Conservation (phyloP, 2,329 filamentous ascomycete genomes). For the Penicillium decumbens region DNA sequence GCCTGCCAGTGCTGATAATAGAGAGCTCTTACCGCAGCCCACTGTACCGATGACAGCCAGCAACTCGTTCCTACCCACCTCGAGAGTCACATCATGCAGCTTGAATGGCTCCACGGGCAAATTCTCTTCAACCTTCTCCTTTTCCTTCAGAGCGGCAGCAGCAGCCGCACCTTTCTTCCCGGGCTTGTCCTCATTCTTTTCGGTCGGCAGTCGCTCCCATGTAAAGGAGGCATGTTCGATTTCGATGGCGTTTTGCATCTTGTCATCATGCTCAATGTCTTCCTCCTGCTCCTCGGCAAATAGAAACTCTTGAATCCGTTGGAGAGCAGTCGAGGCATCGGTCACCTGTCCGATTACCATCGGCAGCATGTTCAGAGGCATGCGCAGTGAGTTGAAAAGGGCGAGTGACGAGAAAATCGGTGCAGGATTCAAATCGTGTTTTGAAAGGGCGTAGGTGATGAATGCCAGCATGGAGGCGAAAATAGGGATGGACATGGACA, state of each 20-base stretch:
- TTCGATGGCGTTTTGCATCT: constrained; percentile 58
- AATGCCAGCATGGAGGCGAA: constrained; percentile 95
- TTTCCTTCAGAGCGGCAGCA: constrained; percentile 15
- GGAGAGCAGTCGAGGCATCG: constrained; percentile 80
- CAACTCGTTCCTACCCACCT: constrained; percentile 37
- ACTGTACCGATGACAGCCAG: constrained; percentile 60
- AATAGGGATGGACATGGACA: constrained; percentile 78
- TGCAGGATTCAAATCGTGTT: constrained; percentile 67
- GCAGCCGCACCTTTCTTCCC: constrained; percentile 32
- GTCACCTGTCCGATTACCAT: constrained; percentile 83
- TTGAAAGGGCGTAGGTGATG: constrained; percentile 66
- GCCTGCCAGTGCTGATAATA: constrained; percentile 82
- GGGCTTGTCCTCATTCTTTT: constrained; percentile 14
- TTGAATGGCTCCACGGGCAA: constrained; percentile 38
- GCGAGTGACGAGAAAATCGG: constrained; percentile 88
- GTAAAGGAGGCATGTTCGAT: constrained; percentile 64
- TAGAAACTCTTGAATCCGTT: constrained; percentile 83
- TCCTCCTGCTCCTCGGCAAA: constrained; percentile 79
- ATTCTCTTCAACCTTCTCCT: constrained; percentile 20
- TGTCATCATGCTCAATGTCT: constrained; percentile 55
- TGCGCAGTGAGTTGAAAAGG: constrained; percentile 83
- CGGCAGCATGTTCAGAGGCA: constrained; percentile 85
- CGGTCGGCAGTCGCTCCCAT: constrained; percentile 53
- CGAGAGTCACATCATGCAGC: constrained; percentile 36
- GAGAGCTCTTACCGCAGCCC: constrained; percentile 82